Percentiles rank a stretch among this genome's conserved stretches.
phyloP scores from a whole-genome alignment of 2,329 filamentous ascomycete species.

The Didymella sp. region DNA sequence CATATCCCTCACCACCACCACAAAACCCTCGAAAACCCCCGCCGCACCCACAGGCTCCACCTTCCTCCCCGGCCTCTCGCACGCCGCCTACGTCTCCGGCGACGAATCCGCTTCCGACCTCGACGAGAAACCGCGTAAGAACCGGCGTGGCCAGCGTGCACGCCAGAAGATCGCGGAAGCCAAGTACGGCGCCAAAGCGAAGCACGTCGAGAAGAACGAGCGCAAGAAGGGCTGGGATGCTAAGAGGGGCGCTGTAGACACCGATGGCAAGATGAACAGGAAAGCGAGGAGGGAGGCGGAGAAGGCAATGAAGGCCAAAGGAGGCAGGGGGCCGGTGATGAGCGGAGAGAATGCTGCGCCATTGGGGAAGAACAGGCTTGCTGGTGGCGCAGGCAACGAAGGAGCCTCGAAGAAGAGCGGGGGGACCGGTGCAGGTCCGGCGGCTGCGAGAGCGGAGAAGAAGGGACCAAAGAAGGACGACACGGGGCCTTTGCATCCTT shows the following conservation, averaged over 20 bases:
- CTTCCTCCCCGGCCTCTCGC: slow-evolving; percentile 77
- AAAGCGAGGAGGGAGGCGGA: slow-evolving; percentile 26
- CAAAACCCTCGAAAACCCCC: slow-evolving; percentile 21
- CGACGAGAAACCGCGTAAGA: slow-evolving; percentile 67
- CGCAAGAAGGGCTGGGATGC: slow-evolving; percentile 65
- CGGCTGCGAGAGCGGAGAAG: neutral
- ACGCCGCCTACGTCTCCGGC: slow-evolving; percentile 79
- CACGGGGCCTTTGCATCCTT: slow-evolving; percentile 65
- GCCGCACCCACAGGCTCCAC: slow-evolving; percentile 55
- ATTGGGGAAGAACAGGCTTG: slow-evolving; percentile 31
- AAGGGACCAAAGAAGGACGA: slow-evolving; percentile 57
- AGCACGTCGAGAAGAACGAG: slow-evolving; percentile 63
- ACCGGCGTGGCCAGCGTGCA: slow-evolving; percentile 77
- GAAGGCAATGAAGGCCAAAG: slow-evolving; percentile 25
- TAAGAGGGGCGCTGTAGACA: slow-evolving; percentile 61
- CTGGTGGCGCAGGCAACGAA: slow-evolving; percentile 23
- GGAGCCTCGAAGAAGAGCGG: neutral
- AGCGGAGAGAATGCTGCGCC: slow-evolving; percentile 45
- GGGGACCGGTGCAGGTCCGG: neutral
- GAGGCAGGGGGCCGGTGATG: slow-evolving; percentile 36
- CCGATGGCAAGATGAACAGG: slow-evolving; percentile 34
- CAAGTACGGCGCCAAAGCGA: slow-evolving; percentile 76
- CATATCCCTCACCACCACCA: slow-evolving; percentile 19
- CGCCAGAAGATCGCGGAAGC: slow-evolving; percentile 81
- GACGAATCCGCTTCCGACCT: slow-evolving; percentile 72